These are phyloP conservation scores for Globisporangium middletonii DNA, from an alignment of 352 stramenopile species.

Conservation along the genomic window DNA sequence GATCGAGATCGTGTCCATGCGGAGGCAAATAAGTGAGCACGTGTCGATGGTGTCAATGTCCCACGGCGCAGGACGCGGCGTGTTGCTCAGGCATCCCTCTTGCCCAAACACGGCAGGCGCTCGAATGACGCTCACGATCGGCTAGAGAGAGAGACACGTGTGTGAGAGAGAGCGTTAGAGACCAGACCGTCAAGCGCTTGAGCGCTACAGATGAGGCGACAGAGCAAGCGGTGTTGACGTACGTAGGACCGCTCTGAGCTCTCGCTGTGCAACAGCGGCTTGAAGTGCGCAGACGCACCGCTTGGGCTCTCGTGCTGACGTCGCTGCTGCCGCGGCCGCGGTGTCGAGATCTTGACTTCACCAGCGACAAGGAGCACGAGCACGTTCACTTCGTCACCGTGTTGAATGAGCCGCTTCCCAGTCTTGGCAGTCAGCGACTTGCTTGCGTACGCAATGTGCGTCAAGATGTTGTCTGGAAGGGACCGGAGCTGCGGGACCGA, in stretches of 20 bases:
- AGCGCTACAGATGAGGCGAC: background rate
- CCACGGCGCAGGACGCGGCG: conserved; percentile 32
- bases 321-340: conserved; percentile 1
- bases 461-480: conserved; percentile 44
- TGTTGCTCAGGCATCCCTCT: conserved; percentile 43
- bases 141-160: conserved; percentile 6
- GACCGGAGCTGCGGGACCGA: conserved; percentile 40
- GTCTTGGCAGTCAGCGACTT: conserved; percentile 35
- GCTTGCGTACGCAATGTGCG: conserved; percentile 57
- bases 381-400: conserved; percentile 50
- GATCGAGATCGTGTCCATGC: conserved; percentile 51
- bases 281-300: background rate
- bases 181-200: background rate
- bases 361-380: conserved; percentile 58
- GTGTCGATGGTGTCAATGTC: conserved; percentile 53
- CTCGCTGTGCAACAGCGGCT: conserved; percentile 6
- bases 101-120: conserved; percentile 71
- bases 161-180: background rate
- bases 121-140: conserved; percentile 50
- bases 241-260: conserved; percentile 6
- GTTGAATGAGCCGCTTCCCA: conserved; percentile 37
- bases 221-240: background rate
- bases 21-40: conserved; percentile 53
- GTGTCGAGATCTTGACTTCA: conserved; percentile 58
- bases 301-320: background rate